phyloP scores from a whole-genome alignment of 1,284 basidiomycete genomes.

The Ceratorhiza oryzae-sativae region DNA sequence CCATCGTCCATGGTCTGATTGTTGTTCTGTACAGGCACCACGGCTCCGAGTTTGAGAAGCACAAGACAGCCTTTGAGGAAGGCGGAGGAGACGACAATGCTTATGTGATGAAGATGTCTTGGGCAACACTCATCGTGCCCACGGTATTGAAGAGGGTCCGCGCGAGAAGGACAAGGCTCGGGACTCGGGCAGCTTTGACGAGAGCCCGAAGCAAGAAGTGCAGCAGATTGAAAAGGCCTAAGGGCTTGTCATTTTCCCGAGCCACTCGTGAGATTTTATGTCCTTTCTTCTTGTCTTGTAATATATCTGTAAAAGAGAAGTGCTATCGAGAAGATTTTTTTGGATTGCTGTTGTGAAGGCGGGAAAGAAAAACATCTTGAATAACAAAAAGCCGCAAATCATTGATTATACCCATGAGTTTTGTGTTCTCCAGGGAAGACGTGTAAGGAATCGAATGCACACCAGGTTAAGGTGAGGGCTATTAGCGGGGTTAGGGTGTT shows the following conservation, averaged over 20 bases:
- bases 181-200: constrained; percentile 21
- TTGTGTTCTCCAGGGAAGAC: too few relatives aligned
- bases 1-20: constrained; percentile 42
- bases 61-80: constrained; percentile 79
- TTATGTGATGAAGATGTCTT: constrained; percentile 19
- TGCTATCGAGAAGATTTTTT: too few relatives aligned
- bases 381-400: too few relatives aligned
- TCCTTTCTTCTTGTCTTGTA: background rate
- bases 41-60: constrained; percentile 82
- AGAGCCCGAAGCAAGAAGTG: constrained; percentile 5
- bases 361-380: too few relatives aligned
- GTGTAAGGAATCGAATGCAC: too few relatives aligned
- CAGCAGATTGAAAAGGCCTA: constrained; percentile 23
- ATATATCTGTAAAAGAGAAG: too few relatives aligned
- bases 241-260: background rate
- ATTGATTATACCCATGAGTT: too few relatives aligned
- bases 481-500: too few relatives aligned
- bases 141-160: constrained; percentile 8
- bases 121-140: background rate
- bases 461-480: too few relatives aligned
- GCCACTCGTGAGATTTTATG: too few relatives aligned
- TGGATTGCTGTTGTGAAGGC: too few relatives aligned
- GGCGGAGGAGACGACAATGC: constrained; percentile 65
- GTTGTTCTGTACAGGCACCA: constrained; percentile 63
- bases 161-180: background rate